phyloP scores from a whole-genome alignment of 352 stramenopile genomes.

The Phytophthora pinifolia region DNA sequence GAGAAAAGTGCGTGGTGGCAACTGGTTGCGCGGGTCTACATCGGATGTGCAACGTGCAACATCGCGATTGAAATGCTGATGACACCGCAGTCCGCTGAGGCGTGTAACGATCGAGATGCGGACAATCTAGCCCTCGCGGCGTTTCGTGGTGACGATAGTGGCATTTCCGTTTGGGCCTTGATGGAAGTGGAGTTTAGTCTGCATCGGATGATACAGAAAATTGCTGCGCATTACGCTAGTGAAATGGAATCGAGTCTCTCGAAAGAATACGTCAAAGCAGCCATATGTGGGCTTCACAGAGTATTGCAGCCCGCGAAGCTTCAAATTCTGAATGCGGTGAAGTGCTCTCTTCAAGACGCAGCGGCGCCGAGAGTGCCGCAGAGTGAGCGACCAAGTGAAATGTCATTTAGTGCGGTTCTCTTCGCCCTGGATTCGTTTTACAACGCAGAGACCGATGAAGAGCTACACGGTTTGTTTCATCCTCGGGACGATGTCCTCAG shows the following conservation, averaged over 20 bases:
- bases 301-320: slow-evolving; percentile 35
- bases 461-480: slow-evolving; percentile 12
- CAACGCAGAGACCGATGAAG: slow-evolving; percentile 19
- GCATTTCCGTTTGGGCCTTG: slow-evolving; percentile 45
- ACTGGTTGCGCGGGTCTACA: slow-evolving; percentile 44
- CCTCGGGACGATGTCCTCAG: slow-evolving; percentile 4
- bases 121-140: background rate
- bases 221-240: slow-evolving; percentile 26
- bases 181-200: slow-evolving; percentile 62
- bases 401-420: slow-evolving; percentile 44
- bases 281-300: slow-evolving; percentile 33
- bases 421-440: slow-evolving; percentile 44
- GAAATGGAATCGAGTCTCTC: slow-evolving; percentile 35
- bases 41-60: slow-evolving; percentile 54
- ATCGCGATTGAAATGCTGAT: slow-evolving; percentile 40
- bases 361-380: background rate
- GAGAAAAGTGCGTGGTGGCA: slow-evolving; percentile 40
- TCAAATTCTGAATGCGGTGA: slow-evolving; percentile 24
- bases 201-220: slow-evolving; percentile 46
- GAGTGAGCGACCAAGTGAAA: slow-evolving; percentile 8
- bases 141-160: slow-evolving; percentile 9
- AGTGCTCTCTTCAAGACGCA: slow-evolving; percentile 10
- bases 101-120: slow-evolving; percentile 1
- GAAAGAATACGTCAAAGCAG: slow-evolving; percentile 37
- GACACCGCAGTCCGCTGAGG: background rate